These are phyloP conservation scores for Fusarium sp. DNA, from an alignment of 2,329 filamentous ascomycete species.

Conservation along the genomic window DNA sequence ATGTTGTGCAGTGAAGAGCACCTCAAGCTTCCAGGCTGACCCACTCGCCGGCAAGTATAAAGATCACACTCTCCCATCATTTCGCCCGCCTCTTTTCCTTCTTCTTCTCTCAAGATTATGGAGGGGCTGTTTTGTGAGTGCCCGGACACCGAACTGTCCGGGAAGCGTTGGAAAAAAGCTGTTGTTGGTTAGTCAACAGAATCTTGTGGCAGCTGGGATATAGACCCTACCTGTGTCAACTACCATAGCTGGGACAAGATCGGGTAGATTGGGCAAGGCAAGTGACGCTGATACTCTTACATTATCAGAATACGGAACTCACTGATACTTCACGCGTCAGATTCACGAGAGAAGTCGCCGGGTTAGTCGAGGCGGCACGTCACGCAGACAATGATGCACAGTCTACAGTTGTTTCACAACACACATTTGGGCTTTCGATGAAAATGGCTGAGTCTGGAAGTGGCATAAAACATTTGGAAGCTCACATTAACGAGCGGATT, in stretches of 20 bases:
- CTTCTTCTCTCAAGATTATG: not conserved
- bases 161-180: not conserved
- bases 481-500: constrained; percentile 3
- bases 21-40: not conserved
- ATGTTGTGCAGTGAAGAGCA: not conserved
- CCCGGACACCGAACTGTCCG: not conserved
- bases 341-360: not conserved
- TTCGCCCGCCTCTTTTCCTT: not conserved
- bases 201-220: not conserved
- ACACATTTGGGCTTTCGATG: not conserved
- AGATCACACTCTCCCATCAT: not conserved
- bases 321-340: not conserved
- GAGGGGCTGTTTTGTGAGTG: not conserved
- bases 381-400: constrained; percentile 15
- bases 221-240: not conserved
- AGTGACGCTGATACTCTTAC: not conserved
- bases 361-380: not conserved
- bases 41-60: not conserved
- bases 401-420: not conserved
- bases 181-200: not conserved
- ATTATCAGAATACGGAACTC: no score
- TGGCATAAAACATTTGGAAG: not conserved
- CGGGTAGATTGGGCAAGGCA: not conserved
- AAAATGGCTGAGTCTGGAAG: constrained; percentile 12
- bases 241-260: not conserved